Evolutionary conservation across 2,329 filamentous ascomycete species (phyloP).

Genomic region (Talaromyces sp.): DNA sequence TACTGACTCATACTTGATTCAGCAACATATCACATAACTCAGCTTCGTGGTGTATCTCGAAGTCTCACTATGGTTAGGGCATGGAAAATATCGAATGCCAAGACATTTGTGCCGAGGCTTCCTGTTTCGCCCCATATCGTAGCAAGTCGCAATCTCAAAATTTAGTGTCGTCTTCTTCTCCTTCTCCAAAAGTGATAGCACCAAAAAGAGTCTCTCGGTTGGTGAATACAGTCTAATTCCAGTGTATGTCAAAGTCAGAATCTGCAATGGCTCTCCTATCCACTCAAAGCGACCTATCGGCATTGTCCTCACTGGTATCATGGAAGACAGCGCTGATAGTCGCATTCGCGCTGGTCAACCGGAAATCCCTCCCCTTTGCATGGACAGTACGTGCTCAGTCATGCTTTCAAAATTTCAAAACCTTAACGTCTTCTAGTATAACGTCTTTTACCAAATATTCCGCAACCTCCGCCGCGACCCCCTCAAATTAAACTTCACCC

Average conservation of each 20-base stretch:
- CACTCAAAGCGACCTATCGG: not conserved
- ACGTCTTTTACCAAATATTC: slow-evolving; percentile 48
- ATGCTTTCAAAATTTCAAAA: not conserved
- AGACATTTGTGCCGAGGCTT: slow-evolving; percentile 1
- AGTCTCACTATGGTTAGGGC: not conserved
- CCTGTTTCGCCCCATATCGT: not conserved
- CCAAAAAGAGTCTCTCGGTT: not conserved
- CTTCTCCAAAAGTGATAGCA: not conserved
- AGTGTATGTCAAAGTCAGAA: not conserved
- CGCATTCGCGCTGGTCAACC: slow-evolving; percentile 58
- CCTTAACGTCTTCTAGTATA: not conserved
- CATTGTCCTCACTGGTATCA: slow-evolving; percentile 18
- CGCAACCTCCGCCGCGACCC: slow-evolving; percentile 53
- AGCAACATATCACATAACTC: not conserved
- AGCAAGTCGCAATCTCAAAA: not conserved
- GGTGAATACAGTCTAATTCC: not conserved
- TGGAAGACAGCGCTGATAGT: slow-evolving; percentile 43
- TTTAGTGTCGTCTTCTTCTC: not conserved
- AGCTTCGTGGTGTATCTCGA: not conserved
- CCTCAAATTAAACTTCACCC: slow-evolving; percentile 23
- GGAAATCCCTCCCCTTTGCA: slow-evolving; percentile 70
- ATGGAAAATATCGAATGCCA: not conserved
- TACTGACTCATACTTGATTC: too few species aligned
- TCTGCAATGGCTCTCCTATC: slow-evolving; percentile 14
- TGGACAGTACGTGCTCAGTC: slow-evolving; percentile 63